Evolutionary conservation across 495 filamentous ascomycete genomes (phyloP).

Genomic region (Cercophora scortea): DNA sequence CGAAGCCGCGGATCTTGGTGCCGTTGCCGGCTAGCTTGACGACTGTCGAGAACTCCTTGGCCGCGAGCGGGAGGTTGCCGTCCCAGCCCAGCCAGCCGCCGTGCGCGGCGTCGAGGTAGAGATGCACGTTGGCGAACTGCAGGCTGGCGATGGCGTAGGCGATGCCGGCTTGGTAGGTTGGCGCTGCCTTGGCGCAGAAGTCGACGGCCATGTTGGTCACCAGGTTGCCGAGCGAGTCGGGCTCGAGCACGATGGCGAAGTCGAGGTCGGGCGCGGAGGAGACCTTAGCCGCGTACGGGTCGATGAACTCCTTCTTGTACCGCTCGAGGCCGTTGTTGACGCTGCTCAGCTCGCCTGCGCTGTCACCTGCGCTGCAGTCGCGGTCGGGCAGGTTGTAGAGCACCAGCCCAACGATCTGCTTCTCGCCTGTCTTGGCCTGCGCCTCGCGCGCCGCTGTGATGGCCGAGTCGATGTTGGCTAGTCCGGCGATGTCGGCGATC

Average conservation of each 20-base stretch:
- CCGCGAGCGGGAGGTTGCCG: constrained; percentile 56
- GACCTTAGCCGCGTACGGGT: constrained; percentile 30
- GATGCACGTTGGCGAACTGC: constrained; percentile 50
- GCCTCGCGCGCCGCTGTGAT: constrained; percentile 36
- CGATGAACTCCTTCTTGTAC: constrained; percentile 54
- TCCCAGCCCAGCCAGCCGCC: constrained; percentile 73
- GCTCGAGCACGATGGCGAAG: constrained; percentile 43
- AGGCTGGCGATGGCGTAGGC: constrained; percentile 50
- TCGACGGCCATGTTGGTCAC: constrained; percentile 48
- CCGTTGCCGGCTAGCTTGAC: constrained; percentile 46
- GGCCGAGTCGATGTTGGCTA: constrained; percentile 39
- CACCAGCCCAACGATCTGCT: constrained; percentile 43
- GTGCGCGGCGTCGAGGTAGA: constrained; percentile 57
- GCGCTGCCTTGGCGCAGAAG: constrained; percentile 49
- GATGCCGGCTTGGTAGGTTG: constrained; percentile 47
- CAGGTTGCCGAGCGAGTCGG: constrained; percentile 56
- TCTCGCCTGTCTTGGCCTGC: constrained; percentile 35
- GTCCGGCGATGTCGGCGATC: constrained; percentile 27
- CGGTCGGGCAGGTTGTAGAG: constrained; percentile 61
- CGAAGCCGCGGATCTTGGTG: constrained; percentile 52
- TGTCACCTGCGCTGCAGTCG: constrained; percentile 54
- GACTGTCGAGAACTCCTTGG: constrained; percentile 50
- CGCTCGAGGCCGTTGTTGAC: constrained; percentile 41
- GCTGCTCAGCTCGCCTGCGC: constrained; percentile 51
- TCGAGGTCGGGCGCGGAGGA: constrained; percentile 19